Evolutionary conservation across 1,284 basidiomycete genomes (phyloP), one percentile per base, ranked within the genome.

Genomic region (Cutaneotrichosporon cutaneum): DNA sequence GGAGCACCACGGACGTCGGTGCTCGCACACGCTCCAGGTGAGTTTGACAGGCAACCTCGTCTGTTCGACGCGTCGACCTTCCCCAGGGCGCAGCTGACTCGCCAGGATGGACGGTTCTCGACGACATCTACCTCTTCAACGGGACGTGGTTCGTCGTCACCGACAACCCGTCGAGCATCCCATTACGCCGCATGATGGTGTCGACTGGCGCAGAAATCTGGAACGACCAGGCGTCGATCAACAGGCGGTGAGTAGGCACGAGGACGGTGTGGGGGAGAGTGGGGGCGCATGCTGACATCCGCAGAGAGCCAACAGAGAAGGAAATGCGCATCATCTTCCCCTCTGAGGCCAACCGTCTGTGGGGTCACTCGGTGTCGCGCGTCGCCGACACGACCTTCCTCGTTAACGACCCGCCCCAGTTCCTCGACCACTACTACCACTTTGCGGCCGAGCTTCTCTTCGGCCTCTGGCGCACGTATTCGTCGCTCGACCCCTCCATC

Each of bases 401-500:
- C 13, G 82, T 88, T 36, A 93, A 92, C 68, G 92, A 94, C 69
- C 86, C 88, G 4, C 84, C 85, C 26, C 91, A 94, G 82, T 94
- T 90, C 90, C 76, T 73, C 84, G 77, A 79, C 63, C 78, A 80
- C 67, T 80, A 80, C 68, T 80, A 80, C 67, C 75, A 74, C 61
- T 93, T 88, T 85, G 87, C 89, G 32, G 92, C 92, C 6, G 92
- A 95, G 74, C 85, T 93, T 18, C 88, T 90, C 78, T 90, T 91
- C 65, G 91, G 92, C 50, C 85, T 93, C 67, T 94, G 91, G 91
- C 84, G 90, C 24, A 87, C 90, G 0, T 94, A 93, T 73, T 85
- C 90, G 35, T 87, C 89, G 1, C 82, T 93, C 18, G 90, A 92
- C 75, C 84, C 85, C 0, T 80, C 80, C 26, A 90, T 92, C 64